A percentile compares a stretch with the other conserved stretches of the same genome.
These are phyloP conservation scores for Hypomontagnella submonticulosa DNA, from an alignment of 495 filamentous ascomycete genomes.

Conservation along the genomic window DNA sequence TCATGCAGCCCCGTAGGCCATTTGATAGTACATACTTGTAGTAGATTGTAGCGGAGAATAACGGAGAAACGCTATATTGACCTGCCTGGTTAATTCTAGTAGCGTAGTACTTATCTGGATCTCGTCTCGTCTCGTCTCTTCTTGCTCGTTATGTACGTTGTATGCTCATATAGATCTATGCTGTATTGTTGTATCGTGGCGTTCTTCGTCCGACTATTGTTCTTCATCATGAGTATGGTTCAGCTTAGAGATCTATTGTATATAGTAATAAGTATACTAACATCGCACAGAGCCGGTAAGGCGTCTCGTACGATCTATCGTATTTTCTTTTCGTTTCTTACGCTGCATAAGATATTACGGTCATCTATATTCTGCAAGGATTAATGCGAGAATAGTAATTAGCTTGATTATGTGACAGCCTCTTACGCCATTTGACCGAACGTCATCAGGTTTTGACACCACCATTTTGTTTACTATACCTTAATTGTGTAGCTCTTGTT, in stretches of 20 bases:
- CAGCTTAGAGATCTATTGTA: too few species aligned
- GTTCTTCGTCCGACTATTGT: too few species aligned
- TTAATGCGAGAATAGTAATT: conserved; percentile 23
- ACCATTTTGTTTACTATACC: background rate
- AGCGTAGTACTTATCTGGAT: conserved; percentile 35
- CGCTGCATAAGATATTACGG: conserved; percentile 20
- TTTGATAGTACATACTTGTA: background rate
- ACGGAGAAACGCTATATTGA: conserved; percentile 19
- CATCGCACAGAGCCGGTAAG: conserved; percentile 3
- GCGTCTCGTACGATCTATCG: conserved; percentile 31
- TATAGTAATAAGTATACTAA: background rate
- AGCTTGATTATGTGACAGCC: conserved; percentile 2
- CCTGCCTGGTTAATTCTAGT: conserved; percentile 38
- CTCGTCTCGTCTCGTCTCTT: conserved; percentile 10
- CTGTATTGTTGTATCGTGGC: background rate
- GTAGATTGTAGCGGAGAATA: conserved; percentile 22
- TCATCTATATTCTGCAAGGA: conserved; percentile 23
- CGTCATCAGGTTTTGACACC: conserved; percentile 4
- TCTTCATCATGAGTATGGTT: too few species aligned
- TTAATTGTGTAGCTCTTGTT: too few species aligned
- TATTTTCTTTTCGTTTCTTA: conserved; percentile 9
- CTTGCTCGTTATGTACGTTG: conserved; percentile 13
- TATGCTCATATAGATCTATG: background rate
- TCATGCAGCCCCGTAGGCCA: background rate
- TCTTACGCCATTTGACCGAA: conserved; percentile 26